Evolutionary conservation across 768 basidiomycete species (phyloP), one percentile per base, ranked within the genome.

Genomic region (Lentinus tigrinus): DNA sequence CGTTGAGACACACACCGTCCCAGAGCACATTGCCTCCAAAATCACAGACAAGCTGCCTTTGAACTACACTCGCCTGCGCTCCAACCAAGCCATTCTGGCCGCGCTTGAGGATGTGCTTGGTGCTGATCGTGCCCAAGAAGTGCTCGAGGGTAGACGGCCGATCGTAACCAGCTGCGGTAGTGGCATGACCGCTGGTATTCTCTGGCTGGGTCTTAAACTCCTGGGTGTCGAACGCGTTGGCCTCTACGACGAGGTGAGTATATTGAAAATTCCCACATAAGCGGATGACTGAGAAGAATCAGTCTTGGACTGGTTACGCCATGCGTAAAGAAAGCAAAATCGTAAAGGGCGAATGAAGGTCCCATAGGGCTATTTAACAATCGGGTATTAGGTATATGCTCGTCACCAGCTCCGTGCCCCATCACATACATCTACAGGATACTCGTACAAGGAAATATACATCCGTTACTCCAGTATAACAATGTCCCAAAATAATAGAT

Each of bases 241-340:
- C n/a, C 72, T 98, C 11, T 99, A 98, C 68, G 97, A 99, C 64
- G 97, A 99, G 84, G 95, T 96, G 68, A 50, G 84, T 60, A 64
- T 1, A 8, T 19, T 50, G 6, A 21, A 44, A 16, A 6, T 13
- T 31, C 11, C 11, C n/a, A n/a, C 24, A 26, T 16, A 4, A 2
- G 10, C 4, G 4, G 8, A 19, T 9, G 11, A 23, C 19, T 23
- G 14, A 13, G 23, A 16, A 40, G 16, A 16, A 9, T 46, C n/a
- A 96, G 95, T 93, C 92, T 27, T 98, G 96, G 96, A 91, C 91
- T 2, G 96, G 96, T 3, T 98, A 97, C 70, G 93, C 94, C 2
- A 76, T 81, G 71, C 79, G 94, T 56, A 66, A 81, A 14, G 79
- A 87, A 52, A 95, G 93, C 72, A 81, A 74, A 59, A 94, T 97